phyloP scores from a whole-genome alignment of 495 filamentous ascomycete species.

The Talaromyces ruber region DNA sequence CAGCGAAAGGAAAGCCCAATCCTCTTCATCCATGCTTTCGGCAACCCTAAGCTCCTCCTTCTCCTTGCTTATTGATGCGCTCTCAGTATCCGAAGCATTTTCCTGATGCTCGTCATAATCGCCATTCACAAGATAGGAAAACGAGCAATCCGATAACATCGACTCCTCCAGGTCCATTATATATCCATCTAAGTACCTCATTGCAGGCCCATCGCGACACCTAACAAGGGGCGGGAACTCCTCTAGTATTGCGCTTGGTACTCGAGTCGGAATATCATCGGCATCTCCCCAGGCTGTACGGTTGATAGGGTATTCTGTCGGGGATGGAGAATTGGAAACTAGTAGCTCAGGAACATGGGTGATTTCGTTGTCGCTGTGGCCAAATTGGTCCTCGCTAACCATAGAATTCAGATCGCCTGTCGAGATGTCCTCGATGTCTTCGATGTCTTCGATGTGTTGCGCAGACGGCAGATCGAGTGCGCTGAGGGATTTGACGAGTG shows the following conservation, averaged over 20 bases:
- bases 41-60: too few species aligned
- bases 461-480: background rate
- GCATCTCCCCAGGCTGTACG: background rate
- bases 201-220: conserved; percentile 4
- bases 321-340: background rate
- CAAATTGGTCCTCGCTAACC: background rate
- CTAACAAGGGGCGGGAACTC: conserved; percentile 3
- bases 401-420: background rate
- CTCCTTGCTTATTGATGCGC: background rate
- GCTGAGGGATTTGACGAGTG: background rate
- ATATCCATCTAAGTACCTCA: background rate
- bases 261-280: conserved; percentile 2
- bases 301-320: background rate
- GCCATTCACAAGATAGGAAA: background rate
- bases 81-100: background rate
- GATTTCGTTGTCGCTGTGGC: background rate
- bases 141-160: background rate
- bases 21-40: background rate
- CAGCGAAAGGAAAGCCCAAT: background rate
- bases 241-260: background rate
- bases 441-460: conserved; percentile 5
- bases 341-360: background rate
- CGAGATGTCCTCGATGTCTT: background rate
- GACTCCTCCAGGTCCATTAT: background rate
- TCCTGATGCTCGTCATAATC: background rate